A percentile compares a stretch with the other conserved stretches of the same genome.
These are phyloP conservation scores for Lophium mytilinum DNA, from an alignment of 495 filamentous ascomycete genomes.

Conservation along the genomic window DNA sequence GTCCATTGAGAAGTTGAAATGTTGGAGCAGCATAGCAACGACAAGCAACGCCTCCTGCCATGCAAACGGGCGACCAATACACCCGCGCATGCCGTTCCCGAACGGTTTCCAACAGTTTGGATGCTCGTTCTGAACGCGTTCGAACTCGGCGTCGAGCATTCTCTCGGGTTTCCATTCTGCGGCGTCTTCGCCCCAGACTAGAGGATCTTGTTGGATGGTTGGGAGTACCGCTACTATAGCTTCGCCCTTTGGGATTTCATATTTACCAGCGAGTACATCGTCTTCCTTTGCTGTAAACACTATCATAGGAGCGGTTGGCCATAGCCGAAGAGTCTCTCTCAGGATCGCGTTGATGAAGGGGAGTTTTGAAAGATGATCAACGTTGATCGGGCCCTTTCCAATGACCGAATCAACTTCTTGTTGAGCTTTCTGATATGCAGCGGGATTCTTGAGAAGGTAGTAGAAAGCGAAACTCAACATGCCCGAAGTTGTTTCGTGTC, in stretches of 20 bases:
- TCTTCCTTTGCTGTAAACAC: constrained; percentile 41
- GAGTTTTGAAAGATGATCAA: constrained; percentile 61
- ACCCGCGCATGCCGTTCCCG: constrained; percentile 48
- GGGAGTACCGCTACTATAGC: constrained; percentile 52
- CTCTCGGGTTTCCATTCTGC: constrained; percentile 53
- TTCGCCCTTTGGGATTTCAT: constrained; percentile 53
- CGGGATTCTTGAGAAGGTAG: constrained; percentile 53
- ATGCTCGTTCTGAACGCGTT: constrained; percentile 35
- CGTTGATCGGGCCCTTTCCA: constrained; percentile 52
- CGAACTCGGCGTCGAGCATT: constrained; percentile 54
- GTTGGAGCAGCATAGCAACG: constrained; percentile 50
- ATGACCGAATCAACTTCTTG: constrained; percentile 60
- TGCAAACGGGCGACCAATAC: constrained; percentile 53
- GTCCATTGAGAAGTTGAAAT: constrained; percentile 51
- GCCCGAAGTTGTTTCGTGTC: constrained; percentile 27
- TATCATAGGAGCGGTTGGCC: constrained; percentile 56
- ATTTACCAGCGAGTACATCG: constrained; percentile 55
- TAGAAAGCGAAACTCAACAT: constrained; percentile 41
- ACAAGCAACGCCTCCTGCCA: constrained; percentile 53
- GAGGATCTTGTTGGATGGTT: constrained; percentile 58
- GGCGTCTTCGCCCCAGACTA: constrained; percentile 49
- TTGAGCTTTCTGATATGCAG: constrained; percentile 51
- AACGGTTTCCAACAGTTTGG: constrained; percentile 53
- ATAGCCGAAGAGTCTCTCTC: constrained; percentile 61
- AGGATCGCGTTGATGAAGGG: constrained; percentile 56